Percentiles rank a stretch among this genome's conserved stretches.
These are phyloP conservation scores for Sugiyamaella sp. DNA, from an alignment of 1,139 yeast genomes.

Conservation along the genomic window DNA sequence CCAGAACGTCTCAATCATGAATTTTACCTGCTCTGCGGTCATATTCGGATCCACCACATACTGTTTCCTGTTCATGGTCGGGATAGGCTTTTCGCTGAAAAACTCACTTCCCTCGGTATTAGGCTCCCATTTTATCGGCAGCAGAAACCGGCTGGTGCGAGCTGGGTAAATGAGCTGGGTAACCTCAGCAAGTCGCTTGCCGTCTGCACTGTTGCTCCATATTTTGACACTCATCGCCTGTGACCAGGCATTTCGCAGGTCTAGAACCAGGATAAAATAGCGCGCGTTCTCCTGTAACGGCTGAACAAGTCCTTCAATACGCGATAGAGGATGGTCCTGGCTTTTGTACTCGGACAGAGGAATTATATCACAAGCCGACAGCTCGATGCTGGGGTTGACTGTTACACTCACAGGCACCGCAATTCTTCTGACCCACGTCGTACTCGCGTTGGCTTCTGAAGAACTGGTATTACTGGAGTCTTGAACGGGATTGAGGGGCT, in stretches of 20 bases:
- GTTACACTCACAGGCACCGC: constrained; percentile 68
- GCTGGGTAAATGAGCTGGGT: constrained; percentile 48
- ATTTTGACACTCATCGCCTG: constrained; percentile 43
- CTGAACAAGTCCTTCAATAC: constrained; percentile 20
- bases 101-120: constrained; percentile 44
- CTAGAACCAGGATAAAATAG: constrained; percentile 44
- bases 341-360: constrained; percentile 43
- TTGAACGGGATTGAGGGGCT: too few species aligned
- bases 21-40: constrained; percentile 56
- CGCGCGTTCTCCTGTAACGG: constrained; percentile 10
- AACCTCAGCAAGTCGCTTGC: constrained; percentile 32
- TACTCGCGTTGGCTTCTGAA: constrained; percentile 9
- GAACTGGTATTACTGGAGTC: neutral
- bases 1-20: constrained; percentile 74
- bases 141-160: constrained; percentile 60
- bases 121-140: constrained; percentile 65
- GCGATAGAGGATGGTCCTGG: constrained; percentile 20
- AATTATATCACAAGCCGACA: constrained; percentile 72
- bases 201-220: constrained; percentile 42
- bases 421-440: constrained; percentile 55
- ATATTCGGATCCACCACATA: constrained; percentile 65
- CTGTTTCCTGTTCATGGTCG: constrained; percentile 75
- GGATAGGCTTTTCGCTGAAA: constrained; percentile 55
- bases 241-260: constrained; percentile 70
- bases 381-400: constrained; percentile 69